A percentile compares a stretch with the other conserved stretches of the same genome.
These are phyloP conservation scores for Malus fusca DNA, from an alignment of 306 rosid genomes.

Conservation along the genomic window DNA sequence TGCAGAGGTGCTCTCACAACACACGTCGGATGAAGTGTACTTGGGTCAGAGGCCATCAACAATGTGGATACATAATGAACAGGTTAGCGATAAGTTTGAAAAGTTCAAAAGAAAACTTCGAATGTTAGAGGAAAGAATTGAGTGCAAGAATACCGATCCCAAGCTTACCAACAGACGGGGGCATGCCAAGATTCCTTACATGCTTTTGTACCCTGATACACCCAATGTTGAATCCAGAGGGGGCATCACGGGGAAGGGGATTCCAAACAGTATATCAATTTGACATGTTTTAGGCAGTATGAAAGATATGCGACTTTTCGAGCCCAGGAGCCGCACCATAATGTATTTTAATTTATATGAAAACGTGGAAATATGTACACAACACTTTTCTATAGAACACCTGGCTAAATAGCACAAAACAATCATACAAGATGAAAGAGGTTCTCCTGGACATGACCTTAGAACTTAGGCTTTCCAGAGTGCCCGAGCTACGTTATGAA, in stretches of 20 bases:
- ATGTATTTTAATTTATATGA: neutral
- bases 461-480: neutral
- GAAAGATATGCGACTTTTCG: neutral
- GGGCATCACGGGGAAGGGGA: constrained; percentile 39
- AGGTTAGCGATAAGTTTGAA: constrained; percentile 31
- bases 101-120: constrained; percentile 40
- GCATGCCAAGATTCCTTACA: constrained; percentile 37
- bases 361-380: neutral
- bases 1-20: constrained; percentile 40
- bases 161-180: constrained; percentile 56
- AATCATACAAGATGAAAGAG: neutral
- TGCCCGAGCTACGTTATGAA: neutral
- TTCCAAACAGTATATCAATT: constrained; percentile 55
- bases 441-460: neutral
- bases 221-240: constrained; percentile 31
- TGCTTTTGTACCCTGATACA: constrained; percentile 36
- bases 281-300: constrained; percentile 6
- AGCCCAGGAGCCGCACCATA: neutral
- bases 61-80: constrained; percentile 47
- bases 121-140: constrained; percentile 41
- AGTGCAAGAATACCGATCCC: constrained; percentile 42
- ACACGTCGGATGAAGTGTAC: constrained; percentile 44
- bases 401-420: neutral
- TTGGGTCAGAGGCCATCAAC: constrained; percentile 44
- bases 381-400: neutral